Conservation (phyloP, 106 monocot species). For the Cymbidium sinense region DNA sequence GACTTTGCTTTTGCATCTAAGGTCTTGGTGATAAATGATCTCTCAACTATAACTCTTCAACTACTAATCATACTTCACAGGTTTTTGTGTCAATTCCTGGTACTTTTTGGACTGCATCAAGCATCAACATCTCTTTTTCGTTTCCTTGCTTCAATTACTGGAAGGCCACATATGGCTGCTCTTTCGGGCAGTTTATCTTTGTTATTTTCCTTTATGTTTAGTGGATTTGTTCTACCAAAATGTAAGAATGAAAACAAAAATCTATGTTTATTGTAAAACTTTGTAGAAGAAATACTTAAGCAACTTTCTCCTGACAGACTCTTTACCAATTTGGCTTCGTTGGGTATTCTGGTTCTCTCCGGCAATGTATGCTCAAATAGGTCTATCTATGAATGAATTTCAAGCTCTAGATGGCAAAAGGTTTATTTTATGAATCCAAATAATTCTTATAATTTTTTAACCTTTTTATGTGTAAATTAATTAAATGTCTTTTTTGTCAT, state of each 20-base stretch:
- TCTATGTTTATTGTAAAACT: too few relatives aligned
- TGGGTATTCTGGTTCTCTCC: constrained; percentile 22
- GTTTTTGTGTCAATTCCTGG: constrained; percentile 11
- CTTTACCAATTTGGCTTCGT: constrained; percentile 12
- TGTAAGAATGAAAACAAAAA: too few relatives aligned
- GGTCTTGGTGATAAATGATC: background rate
- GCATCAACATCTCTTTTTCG: constrained; percentile 23
- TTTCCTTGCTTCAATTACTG: constrained; percentile 8
- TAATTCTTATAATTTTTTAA: too few relatives aligned
- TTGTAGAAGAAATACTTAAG: too few relatives aligned
- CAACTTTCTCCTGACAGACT: background rate
- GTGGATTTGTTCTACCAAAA: constrained; percentile 16
- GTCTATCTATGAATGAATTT: constrained; percentile 19
- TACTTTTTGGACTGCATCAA: constrained; percentile 19
- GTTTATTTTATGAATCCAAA: background rate
- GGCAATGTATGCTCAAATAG: constrained; percentile 21
- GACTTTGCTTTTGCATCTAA: background rate
- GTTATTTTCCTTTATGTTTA: background rate
- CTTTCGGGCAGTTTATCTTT: constrained; percentile 1
- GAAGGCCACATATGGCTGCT: background rate
- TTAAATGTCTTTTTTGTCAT: background rate
- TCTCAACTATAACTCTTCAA: background rate
- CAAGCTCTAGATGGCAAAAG: constrained; percentile 23
- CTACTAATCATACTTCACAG: background rate
- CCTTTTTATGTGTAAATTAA: too few relatives aligned